Evolutionary conservation across 345 rosid species (phyloP), one percentile per base, ranked within the genome.

Genomic region (Citrus glauca): DNA sequence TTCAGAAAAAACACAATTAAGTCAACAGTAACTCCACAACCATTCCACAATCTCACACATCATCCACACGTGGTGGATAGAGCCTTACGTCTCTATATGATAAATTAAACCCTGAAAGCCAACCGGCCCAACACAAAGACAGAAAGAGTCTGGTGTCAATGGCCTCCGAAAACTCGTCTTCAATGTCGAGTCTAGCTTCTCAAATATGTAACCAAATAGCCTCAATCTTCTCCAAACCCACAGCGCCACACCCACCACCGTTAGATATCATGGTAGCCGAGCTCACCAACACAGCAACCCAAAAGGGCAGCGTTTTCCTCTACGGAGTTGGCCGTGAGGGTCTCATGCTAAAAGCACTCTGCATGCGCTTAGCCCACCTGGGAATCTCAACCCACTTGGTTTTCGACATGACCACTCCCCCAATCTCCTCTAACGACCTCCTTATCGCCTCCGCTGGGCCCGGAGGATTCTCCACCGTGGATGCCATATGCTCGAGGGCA

Each of bases 311-410:
- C 1, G 75, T 91, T 65, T 91, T 93, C 89, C 93, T 93, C 80
- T 91, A 93, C 77, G 97, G 97, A 2, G 98, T 92, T 0, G 98
- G 98, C 8, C 89, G 97, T 14, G 98, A 92, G 75, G 97, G 98
- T 2, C 93, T 93, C 11, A 93, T 91, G 99, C 88, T 93, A 25
- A 93, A 87, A 76, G 96, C 90, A 75, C 86, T 95, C 0, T 91
- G 97, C 82, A 95, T 92, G 98, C 90, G 98, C 56, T 90, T 93
- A 13, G 83, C 88, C 76, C 99, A 92, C 81, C 87, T 93, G 45
- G 98, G 97, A 55, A 87, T 93, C 80, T 81, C 97, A 32, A 75
- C 94, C 72, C 94, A 92, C 89, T 32, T 88, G 9, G 91, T 95
- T 78, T 89, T 89, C 83, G 96, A 92, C 89, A 84, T 93, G 93